Evolutionary conservation across 306 rosid species (phyloP), one percentile per base, ranked within the genome.

Genomic region (Vachellia pachyceras): DNA sequence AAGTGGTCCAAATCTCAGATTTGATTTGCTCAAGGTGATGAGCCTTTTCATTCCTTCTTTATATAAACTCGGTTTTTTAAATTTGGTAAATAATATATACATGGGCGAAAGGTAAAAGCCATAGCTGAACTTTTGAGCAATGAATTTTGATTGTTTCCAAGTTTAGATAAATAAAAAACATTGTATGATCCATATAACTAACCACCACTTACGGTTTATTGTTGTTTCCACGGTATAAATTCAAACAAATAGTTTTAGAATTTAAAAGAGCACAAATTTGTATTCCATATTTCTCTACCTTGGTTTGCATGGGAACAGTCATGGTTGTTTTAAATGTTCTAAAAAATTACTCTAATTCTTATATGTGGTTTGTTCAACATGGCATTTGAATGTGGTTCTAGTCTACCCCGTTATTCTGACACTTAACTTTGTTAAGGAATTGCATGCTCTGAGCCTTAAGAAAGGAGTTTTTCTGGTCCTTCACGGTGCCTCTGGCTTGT

Each of bases 401-500:
- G 46, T 18, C 76, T 66, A 52, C 52, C 20, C 6, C 39, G 33
- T 87, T 82, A 88, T 81, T 74, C 45, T 58, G 80, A 75, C 81
- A 72, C 64, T 75, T 60, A 69, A 39, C 76, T 17, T 25, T 75
- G 69, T 79, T 17, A 40, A 95, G 99, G 97, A 90, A 74, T 82
- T 95, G 86, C 85, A 81, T 71, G 83, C 84, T 67, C 75, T 95
- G 95, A 81, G 91, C 86, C 72, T 68, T 70, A 87, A 90, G 87
- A 89, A 89, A 77, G 95, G 94, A 84, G 87, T 93, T 74, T 79
- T 89, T 70, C 76, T 93, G 69, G 99, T 93, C 82, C 97, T 93
- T 83, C 99, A 95, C 58, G 99, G 99, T 74, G 99, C 97, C 23
- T 95, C 99, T 29, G 99, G 99, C 71, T 82, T 95, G 87, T 66